These are phyloP conservation scores for Raffaelea deltoideospora DNA, from an alignment of 2,329 filamentous ascomycete genomes.

Conservation along the genomic window DNA sequence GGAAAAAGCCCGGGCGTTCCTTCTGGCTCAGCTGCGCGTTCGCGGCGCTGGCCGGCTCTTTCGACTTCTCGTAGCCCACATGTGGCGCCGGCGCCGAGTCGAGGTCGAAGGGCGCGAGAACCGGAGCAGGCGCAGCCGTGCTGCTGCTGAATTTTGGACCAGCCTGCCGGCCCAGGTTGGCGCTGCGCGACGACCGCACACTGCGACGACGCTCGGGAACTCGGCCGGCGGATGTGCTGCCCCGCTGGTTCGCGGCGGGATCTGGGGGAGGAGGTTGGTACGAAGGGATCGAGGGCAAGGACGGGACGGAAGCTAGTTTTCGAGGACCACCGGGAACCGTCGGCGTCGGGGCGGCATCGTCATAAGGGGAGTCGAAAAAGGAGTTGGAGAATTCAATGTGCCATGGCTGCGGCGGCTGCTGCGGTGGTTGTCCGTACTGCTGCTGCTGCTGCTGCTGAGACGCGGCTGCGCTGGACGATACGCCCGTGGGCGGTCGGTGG, in stretches of 20 bases:
- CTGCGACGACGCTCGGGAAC: conserved; percentile 37
- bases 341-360: conserved; percentile 75
- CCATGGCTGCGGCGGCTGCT: conserved; percentile 16
- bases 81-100: conserved; percentile 43
- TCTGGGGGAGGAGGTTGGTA: conserved; percentile 24
- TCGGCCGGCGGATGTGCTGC: conserved; percentile 12
- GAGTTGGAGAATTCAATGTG: conserved; percentile 33
- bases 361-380: conserved; percentile 38
- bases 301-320: conserved; percentile 19
- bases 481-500: conserved; percentile 18
- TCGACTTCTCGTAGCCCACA: conserved; percentile 43
- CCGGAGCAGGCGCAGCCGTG: conserved; percentile 8
- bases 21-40: conserved; percentile 22
- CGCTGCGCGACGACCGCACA: conserved; percentile 39
- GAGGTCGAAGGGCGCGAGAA: conserved; percentile 23
- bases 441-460: background rate
- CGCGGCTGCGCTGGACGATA: background rate
- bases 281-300: conserved; percentile 21
- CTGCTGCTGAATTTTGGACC: conserved; percentile 15
- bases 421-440: background rate
- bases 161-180: conserved; percentile 19
- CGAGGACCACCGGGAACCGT: conserved; percentile 70
- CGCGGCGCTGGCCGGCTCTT: conserved; percentile 28
- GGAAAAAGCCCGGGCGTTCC: conserved; percentile 78
- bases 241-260: conserved; percentile 18